Evolutionary conservation across 768 basidiomycete genomes (phyloP).

Genomic region (Hericium erinaceus): DNA sequence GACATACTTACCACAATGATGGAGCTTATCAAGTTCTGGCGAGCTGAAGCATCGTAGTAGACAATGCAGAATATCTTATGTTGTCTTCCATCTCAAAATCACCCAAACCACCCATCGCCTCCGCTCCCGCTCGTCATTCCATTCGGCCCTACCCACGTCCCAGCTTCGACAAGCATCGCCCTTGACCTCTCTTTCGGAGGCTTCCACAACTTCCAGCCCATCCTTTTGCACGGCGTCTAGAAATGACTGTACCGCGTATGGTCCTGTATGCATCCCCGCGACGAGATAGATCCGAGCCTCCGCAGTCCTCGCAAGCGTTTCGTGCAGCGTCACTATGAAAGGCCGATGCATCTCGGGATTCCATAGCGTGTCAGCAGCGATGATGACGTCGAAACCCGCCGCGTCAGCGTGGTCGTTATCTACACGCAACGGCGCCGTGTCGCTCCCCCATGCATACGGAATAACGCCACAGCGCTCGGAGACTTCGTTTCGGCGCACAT

Average conservation of each 20-base stretch:
- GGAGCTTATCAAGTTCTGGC: too few species aligned
- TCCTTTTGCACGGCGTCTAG: slow-evolving; percentile 27
- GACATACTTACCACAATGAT: too few species aligned
- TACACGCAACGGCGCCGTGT: slow-evolving; percentile 25
- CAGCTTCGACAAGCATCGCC: slow-evolving; percentile 35
- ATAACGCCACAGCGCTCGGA: slow-evolving; percentile 38
- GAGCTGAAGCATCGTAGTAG: background rate
- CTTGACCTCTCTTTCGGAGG: slow-evolving; percentile 38
- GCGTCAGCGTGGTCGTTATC: slow-evolving; percentile 16
- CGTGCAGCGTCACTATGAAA: slow-evolving; percentile 44
- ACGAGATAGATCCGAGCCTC: slow-evolving; percentile 53
- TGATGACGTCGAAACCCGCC: slow-evolving; percentile 47
- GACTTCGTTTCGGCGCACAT: slow-evolving; percentile 44
- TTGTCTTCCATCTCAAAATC: slow-evolving; percentile 6
- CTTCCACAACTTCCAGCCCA: slow-evolving; percentile 38
- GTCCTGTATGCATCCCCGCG: slow-evolving; percentile 68
- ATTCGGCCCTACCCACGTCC: slow-evolving; percentile 39
- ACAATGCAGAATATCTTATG: background rate
- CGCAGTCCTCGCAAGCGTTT: slow-evolving; percentile 33
- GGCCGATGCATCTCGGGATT: slow-evolving; percentile 49
- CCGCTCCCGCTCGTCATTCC: slow-evolving; percentile 59
- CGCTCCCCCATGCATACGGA: slow-evolving; percentile 60
- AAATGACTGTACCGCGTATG: slow-evolving; percentile 62
- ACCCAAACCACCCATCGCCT: slow-evolving; percentile 70
- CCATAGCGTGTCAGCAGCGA: slow-evolving; percentile 77